These are phyloP conservation scores for Pythium scleroteichum DNA, from an alignment of 352 stramenopile genomes.

Conservation along the genomic window DNA sequence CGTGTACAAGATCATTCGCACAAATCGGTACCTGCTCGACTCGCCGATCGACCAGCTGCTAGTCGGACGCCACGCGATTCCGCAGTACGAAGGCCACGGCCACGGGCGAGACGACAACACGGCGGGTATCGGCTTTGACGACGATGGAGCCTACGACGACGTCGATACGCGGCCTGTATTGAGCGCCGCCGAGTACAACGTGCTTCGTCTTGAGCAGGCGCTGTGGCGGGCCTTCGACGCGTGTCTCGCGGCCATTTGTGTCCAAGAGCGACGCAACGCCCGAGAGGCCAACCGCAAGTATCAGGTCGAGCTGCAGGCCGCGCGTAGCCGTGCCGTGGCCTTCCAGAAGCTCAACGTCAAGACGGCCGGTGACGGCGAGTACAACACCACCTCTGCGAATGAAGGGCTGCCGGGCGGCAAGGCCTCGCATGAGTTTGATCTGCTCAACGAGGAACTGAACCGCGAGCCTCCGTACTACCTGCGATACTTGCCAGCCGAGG, in stretches of 20 bases:
- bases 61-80: constrained; percentile 49
- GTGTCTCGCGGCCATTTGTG: constrained; percentile 59
- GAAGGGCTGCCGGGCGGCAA: constrained; percentile 59
- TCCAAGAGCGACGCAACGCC: constrained; percentile 55
- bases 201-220: constrained; percentile 59
- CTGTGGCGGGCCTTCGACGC: constrained; percentile 79
- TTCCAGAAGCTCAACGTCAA: constrained; percentile 58
- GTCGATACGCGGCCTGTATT: constrained; percentile 29
- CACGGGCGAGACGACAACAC: constrained; percentile 32
- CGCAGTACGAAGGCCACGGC: constrained; percentile 32
- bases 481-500: constrained; percentile 63
- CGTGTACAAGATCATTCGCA: constrained; percentile 61
- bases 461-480: constrained; percentile 76
- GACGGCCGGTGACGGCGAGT: constrained; percentile 36
- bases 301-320: constrained; percentile 52
- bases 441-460: constrained; percentile 55
- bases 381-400: constrained; percentile 35
- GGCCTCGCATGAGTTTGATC: constrained; percentile 53
- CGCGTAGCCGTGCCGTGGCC: constrained; percentile 46
- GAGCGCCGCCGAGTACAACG: constrained; percentile 44
- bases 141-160: constrained; percentile 29
- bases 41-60: constrained; percentile 72
- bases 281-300: constrained; percentile 63
- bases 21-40: constrained; percentile 62
- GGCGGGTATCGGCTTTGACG: constrained; percentile 21